Evolutionary conservation across 768 basidiomycete species (phyloP), one percentile per base, ranked within the genome.

Genomic region (Pleurotus tuber-regium): DNA sequence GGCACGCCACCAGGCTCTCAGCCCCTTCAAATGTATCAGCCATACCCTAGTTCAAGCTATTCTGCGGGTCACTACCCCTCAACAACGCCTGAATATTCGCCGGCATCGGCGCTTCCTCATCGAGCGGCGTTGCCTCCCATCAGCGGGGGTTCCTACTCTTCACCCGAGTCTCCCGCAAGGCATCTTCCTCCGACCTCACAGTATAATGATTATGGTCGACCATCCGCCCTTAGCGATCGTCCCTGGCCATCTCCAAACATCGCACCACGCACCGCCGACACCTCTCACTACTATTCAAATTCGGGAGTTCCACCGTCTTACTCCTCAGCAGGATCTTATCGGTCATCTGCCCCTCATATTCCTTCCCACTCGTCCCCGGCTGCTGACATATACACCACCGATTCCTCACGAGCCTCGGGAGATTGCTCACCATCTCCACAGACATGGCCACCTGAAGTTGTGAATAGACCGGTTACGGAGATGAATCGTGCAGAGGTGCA

Each of bases 21-120:
- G 35, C 65, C 71, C 9, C 66, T 74, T 19, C 62, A 69, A 18
- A 71, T 75, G 74, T 70, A 70, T 52, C 68, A 75, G 35, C 73
- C 74, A 14, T 76, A 75, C 54, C 63, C 63, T 43, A 65, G 63
- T 30, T 54, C 28, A 50, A 52, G 41, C 18, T 59, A 54, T 24
- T 55, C 44, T 16, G 55, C 50, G 52, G 56, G 56, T 43, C 53
- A 58, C 44, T 59, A 55, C 53, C 58, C 11, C 30, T 58, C 43
- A 50, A n/a, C n/a, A n/a, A n/a, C n/a, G n/a, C 43, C 42, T 53
- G 63, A 54, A 56, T 59, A 41, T 43, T 55, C 61, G 18, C 60
- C 57, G 18, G 54, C 62, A 9, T 55, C 63, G 29, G 53, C 60
- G 18, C 55, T 60, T 29, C 56, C 59, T 48, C 53, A 54, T 30